Base-by-base conservation (phyloP, 2,329 filamentous ascomycete genomes). In the Aureobasidium sp. region DNA sequence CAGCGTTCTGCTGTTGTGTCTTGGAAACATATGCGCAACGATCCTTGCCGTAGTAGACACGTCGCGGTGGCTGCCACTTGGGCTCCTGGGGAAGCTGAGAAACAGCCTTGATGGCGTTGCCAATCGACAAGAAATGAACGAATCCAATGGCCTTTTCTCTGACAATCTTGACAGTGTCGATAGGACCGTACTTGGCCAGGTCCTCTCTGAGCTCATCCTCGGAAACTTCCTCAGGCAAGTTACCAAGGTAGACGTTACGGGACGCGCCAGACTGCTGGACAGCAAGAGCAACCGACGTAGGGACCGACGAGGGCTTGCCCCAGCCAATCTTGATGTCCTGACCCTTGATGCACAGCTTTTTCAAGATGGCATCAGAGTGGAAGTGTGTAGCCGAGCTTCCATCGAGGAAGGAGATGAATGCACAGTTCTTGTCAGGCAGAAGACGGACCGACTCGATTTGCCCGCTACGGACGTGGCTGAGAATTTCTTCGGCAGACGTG, bases 241-340 rank as follows among this genome's bases (percentile, higher is more conserved):
- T 97, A 60, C 94, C 94, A 47, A 99, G 82, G 73, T 99, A 99
- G 37, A 99, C 94, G 72, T 99, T 99, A 67, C 94, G 86, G 20
- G 94, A 99, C 34, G 94, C 94, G 58, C 92, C 92, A 14, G 92
- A 97, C 77, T 99, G 94, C 78, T 99, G 94, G 36, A 97, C 94
- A 51, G 94, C 93, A 63, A 97, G 82, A n/a, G 92, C 91, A 51
- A 99, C 94, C 2, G 94, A 97, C 2, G 93, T 97, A 3, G 94
- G 94, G 0, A 99, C 94, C 76, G 96, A 93, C 3, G 94, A 97
- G 36, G 94, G 93, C 79, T 99, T 99, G 66, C 94, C 94, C 94
- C 94, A 99, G 65, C 94, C 94, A 70, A 99, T 92, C 82, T 99
- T 99, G 81, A 99, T 97, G 75, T 99, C 94, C 80, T 97, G 94